phyloP scores from a whole-genome alignment of 2,329 filamentous ascomycete species.

The Fusarium zealandicum region DNA sequence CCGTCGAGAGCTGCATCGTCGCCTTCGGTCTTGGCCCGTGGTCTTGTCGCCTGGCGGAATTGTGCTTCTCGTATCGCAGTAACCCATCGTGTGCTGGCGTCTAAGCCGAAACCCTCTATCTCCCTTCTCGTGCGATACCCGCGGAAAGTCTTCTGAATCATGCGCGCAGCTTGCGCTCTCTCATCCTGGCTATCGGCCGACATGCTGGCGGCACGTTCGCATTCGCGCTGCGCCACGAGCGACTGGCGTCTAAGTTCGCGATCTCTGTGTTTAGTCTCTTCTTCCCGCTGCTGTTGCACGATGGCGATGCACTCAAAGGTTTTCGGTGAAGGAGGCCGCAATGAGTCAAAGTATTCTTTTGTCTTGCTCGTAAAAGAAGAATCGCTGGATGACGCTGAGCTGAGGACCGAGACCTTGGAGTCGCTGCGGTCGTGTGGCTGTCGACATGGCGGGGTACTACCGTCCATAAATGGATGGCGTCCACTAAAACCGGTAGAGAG shows the following conservation, averaged over 20 bases:
- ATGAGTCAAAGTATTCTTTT: conserved; percentile 59
- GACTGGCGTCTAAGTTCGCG: conserved; percentile 49
- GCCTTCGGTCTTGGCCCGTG: conserved; percentile 45
- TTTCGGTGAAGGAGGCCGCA: conserved; percentile 55
- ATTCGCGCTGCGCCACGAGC: conserved; percentile 42
- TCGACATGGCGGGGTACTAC: conserved; percentile 28
- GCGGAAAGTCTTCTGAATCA: conserved; percentile 77
- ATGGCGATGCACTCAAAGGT: conserved; percentile 58
- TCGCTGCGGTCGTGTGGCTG: conserved; percentile 13
- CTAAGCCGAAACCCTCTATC: conserved; percentile 71
- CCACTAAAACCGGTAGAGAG: conserved; percentile 28
- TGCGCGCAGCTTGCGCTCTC: conserved; percentile 56
- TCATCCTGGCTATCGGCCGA: conserved; percentile 27
- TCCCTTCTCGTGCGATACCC: conserved; percentile 78
- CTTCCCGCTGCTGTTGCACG: conserved; percentile 57
- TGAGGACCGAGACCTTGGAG: conserved; percentile 27
- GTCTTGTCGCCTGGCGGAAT: conserved; percentile 59
- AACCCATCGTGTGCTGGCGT: conserved; percentile 74
- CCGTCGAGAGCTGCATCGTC: conserved; percentile 11
- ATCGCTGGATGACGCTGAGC: conserved; percentile 26
- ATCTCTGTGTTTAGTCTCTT: conserved; percentile 52
- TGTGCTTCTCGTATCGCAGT: conserved; percentile 68
- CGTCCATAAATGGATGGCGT: conserved; percentile 6
- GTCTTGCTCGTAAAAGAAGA: conserved; percentile 35
- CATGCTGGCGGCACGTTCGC: conserved; percentile 23